Base-by-base conservation (phyloP, 169 alveolate species). In the Eimeria sp. region DNA sequence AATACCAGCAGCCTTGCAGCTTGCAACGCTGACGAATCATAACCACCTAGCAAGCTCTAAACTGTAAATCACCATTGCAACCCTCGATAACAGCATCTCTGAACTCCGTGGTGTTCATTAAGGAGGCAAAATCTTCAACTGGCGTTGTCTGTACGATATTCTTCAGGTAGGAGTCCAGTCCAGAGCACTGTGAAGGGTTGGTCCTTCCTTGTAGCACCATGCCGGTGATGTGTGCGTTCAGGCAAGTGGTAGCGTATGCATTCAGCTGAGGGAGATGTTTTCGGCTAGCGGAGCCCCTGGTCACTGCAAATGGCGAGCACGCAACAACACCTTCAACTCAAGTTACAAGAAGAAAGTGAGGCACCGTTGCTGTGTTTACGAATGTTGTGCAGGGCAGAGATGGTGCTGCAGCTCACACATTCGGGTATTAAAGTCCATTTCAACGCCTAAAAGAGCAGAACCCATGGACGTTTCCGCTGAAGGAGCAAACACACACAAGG, bases 81-180 rank as follows among this genome's bases (percentile, higher is more conserved):
- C 94, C 83, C 94, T 87, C 94, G 57, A 65, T 20, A 51, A 87
- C 72, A 34, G 83, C 94, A 63, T 87, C 94, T 65, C 94, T 87
- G 67, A 87, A 87, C 47, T 43, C 94, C 13, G 61, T 27, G 63
- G 45, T 43, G 82, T 87, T 63, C 82, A 87, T 87, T 25, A 87
- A 20, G 54, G 94, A 20, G 58, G 67, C 67, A 43, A 87, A 43
- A 2, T 61, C 57, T 20, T 63, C 83, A 27, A 22, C 54, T 30
- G 83, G 67, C 16, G 54, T 22, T 40, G 70, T 25, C 61, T 61
- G 49, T 34, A 87, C 61, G 94, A 87, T 40, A 20, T 22, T 43
- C 63, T 43, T 87, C 45, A 87, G 40, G 83, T 87, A 65, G 70
- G 13, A 13, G 30, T 61, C 27, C 61, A 87, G 51, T 45, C 94